Evolutionary conservation across 371 early-diverging fungal species (phyloP).

Genomic region (Haplosporangium sp.): DNA sequence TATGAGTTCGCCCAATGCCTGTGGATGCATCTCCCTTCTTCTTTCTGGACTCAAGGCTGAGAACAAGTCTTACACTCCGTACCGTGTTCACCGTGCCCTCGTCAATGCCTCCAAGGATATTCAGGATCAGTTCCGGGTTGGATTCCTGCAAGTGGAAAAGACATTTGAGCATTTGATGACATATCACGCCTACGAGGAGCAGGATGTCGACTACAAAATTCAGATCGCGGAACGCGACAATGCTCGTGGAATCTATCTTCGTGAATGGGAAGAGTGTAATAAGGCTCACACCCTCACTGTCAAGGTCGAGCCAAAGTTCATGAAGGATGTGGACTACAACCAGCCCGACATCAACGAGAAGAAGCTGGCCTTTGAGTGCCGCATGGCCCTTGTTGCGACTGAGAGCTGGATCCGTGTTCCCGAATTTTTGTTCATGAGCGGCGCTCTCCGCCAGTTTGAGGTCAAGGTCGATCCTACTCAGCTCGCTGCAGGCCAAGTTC

Average conservation of each 20-base stretch:
- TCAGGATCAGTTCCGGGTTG: slow-evolving; percentile 82
- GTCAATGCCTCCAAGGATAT: slow-evolving; percentile 78
- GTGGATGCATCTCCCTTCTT: slow-evolving; percentile 86
- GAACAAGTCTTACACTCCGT: slow-evolving; percentile 79
- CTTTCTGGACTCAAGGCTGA: slow-evolving; percentile 84
- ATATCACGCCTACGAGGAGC: slow-evolving; percentile 65
- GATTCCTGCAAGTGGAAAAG: slow-evolving; percentile 89
- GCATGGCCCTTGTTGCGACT: slow-evolving; percentile 78
- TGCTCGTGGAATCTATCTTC: slow-evolving; percentile 89
- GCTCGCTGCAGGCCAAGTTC: slow-evolving; percentile 79
- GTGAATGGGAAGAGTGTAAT: slow-evolving; percentile 81
- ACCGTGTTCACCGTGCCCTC: slow-evolving; percentile 84
- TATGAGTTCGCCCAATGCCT: slow-evolving; percentile 92
- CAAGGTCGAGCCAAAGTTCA: slow-evolving; percentile 80
- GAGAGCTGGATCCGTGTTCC: slow-evolving; percentile 87
- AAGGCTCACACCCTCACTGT: slow-evolving; percentile 69
- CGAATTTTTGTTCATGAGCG: slow-evolving; percentile 79
- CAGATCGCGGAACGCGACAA: slow-evolving; percentile 47
- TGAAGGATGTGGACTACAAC: slow-evolving; percentile 71
- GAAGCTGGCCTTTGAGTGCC: slow-evolving; percentile 83
- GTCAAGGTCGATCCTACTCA: slow-evolving; percentile 85
- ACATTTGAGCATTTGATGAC: slow-evolving; percentile 85
- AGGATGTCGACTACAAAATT: slow-evolving; percentile 78
- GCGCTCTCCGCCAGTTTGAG: slow-evolving; percentile 75
- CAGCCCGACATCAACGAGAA: slow-evolving; percentile 68